These are phyloP conservation scores for Akanthomyces lecanii DNA, from an alignment of 2,329 filamentous ascomycete genomes.

Conservation along the genomic window DNA sequence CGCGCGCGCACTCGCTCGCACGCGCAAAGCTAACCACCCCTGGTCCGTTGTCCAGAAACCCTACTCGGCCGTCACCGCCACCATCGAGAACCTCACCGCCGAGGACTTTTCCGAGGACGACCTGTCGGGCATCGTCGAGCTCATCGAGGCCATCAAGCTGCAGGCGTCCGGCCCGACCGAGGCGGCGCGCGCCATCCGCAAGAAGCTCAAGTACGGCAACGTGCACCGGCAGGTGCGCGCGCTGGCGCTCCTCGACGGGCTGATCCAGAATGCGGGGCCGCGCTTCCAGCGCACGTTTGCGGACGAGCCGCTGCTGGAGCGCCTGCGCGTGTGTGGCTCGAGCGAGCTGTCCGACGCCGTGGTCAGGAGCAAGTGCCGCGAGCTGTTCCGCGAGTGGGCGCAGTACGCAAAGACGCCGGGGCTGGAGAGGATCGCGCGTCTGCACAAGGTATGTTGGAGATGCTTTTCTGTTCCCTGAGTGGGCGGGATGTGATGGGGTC, in stretches of 20 bases:
- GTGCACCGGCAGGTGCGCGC: conserved; percentile 89
- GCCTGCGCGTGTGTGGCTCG: conserved; percentile 80
- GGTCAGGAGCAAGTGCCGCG: conserved; percentile 83
- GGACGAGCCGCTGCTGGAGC: conserved; percentile 87
- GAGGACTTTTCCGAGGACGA: conserved; percentile 90
- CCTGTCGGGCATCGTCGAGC: conserved; percentile 83
- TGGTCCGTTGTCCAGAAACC: conserved; percentile 56
- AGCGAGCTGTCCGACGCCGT: conserved; percentile 78
- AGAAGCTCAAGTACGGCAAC: conserved; percentile 98
- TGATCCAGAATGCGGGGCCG: conserved; percentile 90
- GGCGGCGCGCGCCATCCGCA: conserved; percentile 85
- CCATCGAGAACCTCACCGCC: conserved; percentile 83
- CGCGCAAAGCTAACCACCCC: background rate
- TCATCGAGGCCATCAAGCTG: conserved; percentile 89
- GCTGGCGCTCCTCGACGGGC: conserved; percentile 80
- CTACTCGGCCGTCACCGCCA: conserved; percentile 89
- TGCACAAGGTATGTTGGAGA: conserved; percentile 57
- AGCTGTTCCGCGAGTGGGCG: conserved; percentile 84
- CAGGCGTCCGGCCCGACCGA: conserved; percentile 83
- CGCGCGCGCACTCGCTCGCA: background rate
- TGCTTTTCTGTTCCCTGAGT: no score
- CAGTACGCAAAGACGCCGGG: conserved; percentile 79
- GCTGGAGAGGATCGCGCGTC: conserved; percentile 70
- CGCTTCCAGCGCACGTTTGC: conserved; percentile 83
- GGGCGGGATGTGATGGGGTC: no score